These are phyloP conservation scores for Sugiyamaella grinbergsii DNA, from an alignment of 1,139 yeast species.

Conservation along the genomic window DNA sequence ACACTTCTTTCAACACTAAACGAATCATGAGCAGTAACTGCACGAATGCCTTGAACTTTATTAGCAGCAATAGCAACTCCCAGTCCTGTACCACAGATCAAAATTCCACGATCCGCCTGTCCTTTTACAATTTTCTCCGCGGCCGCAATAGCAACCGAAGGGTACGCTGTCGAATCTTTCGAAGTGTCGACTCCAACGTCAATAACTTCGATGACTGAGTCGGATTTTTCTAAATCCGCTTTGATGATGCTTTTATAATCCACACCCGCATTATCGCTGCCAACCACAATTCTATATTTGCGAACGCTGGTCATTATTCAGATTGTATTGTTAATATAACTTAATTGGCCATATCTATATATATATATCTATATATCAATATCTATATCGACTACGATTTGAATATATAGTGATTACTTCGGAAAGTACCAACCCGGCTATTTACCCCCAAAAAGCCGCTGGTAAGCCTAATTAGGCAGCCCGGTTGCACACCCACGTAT, in stretches of 20 bases:
- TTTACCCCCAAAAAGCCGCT: conserved; percentile 2
- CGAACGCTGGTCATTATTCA: conserved; percentile 1
- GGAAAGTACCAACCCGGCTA: background rate
- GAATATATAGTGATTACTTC: no score
- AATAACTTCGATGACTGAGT: conserved; percentile 43
- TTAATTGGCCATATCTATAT: background rate
- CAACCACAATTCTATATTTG: conserved; percentile 41
- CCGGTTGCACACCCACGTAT: background rate
- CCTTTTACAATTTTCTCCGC: conserved; percentile 47
- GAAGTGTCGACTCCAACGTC: conserved; percentile 47
- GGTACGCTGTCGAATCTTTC: conserved; percentile 44
- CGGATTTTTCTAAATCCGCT: conserved; percentile 43
- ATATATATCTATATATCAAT: background rate
- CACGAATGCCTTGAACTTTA: conserved; percentile 51
- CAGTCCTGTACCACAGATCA: conserved; percentile 53
- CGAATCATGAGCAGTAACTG: conserved; percentile 54
- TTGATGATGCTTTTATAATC: conserved; percentile 48
- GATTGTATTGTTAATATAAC: no score
- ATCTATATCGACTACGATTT: no score
- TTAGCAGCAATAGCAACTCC: conserved; percentile 53
- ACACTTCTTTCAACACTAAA: conserved; percentile 52
- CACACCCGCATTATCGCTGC: conserved; percentile 51
- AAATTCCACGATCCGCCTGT: conserved; percentile 49
- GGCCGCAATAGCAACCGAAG: conserved; percentile 49
- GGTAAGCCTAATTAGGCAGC: conserved; percentile 7